phyloP scores from a whole-genome alignment of 192 early-diverging fungal species.

The Rhizoclosmatium globosum region DNA sequence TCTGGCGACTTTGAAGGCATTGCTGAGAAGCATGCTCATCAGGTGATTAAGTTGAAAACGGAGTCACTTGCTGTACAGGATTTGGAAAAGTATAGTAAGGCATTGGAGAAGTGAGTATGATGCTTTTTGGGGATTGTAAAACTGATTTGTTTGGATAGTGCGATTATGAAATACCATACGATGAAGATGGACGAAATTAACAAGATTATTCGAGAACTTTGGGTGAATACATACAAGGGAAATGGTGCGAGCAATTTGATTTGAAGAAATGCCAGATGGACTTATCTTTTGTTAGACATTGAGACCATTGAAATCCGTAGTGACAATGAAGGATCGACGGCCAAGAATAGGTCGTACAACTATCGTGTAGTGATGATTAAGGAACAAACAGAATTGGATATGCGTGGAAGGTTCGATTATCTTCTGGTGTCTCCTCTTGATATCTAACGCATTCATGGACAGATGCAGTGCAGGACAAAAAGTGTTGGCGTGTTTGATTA shows the following conservation, averaged over 20 bases:
- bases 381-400: conserved; percentile 82
- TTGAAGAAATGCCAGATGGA: too few relatives aligned
- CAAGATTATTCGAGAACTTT: conserved; percentile 95
- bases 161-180: conserved; percentile 90
- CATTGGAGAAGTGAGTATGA: conserved; percentile 69
- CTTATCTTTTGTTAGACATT: conserved; percentile 69
- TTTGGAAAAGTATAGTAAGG: conserved; percentile 84
- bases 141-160: conserved; percentile 19
- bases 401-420: conserved; percentile 69
- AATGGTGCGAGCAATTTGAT: conserved; percentile 57
- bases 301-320: conserved; percentile 96
- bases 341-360: conserved; percentile 82
- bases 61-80: conserved; percentile 82
- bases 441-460: too few relatives aligned
- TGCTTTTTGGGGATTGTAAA: neutral
- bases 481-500: conserved; percentile 94
- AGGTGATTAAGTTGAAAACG: conserved; percentile 77
- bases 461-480: conserved; percentile 97
- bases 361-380: conserved; percentile 96
- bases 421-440: too few relatives aligned
- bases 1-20: conserved; percentile 79
- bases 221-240: conserved; percentile 96
- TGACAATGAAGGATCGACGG: conserved; percentile 73
- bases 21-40: conserved; percentile 70
- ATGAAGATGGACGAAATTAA: conserved; percentile 98